These are phyloP conservation scores for Hyaloperonospora brassicae DNA, from an alignment of 352 stramenopile species.

Conservation along the genomic window DNA sequence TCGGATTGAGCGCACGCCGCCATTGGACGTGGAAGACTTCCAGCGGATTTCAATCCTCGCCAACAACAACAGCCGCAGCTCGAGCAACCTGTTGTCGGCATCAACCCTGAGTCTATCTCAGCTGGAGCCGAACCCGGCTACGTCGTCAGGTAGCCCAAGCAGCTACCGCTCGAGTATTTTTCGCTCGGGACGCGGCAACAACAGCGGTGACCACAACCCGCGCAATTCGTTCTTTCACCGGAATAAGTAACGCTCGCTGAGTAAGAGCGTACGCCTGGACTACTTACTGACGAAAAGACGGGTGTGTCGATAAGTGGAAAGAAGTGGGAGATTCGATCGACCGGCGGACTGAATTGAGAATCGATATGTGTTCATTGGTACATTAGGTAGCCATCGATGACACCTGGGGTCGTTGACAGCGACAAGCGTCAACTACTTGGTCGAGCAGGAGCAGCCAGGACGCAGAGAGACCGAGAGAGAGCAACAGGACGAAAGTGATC, in stretches of 20 bases:
- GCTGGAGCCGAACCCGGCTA: conserved; percentile 34
- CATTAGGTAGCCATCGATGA: conserved; percentile 17
- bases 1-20: conserved; percentile 27
- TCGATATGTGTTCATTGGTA: conserved; percentile 28
- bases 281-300: not conserved
- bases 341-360: conserved; percentile 8
- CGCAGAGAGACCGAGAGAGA: conserved; percentile 17
- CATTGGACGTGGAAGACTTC: conserved; percentile 56
- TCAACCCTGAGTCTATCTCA: conserved; percentile 50
- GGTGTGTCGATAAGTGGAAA: conserved; percentile 5
- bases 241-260: conserved; percentile 30
- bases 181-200: conserved; percentile 35
- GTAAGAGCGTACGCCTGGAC: not conserved
- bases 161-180: conserved; percentile 46
- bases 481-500: conserved; percentile 16
- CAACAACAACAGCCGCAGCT: conserved; percentile 27
- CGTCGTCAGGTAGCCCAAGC: conserved; percentile 31
- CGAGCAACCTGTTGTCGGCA: conserved; percentile 36
- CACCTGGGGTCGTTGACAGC: conserved; percentile 12
- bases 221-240: conserved; percentile 61
- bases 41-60: conserved; percentile 63
- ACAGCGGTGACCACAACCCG: conserved; percentile 27
- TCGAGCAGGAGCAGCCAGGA: conserved; percentile 14
- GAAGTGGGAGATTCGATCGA: conserved; percentile 15
- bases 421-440: conserved; percentile 17